These are phyloP conservation scores for Orbilia javanica DNA, from an alignment of 2,329 filamentous ascomycete genomes.

Conservation along the genomic window DNA sequence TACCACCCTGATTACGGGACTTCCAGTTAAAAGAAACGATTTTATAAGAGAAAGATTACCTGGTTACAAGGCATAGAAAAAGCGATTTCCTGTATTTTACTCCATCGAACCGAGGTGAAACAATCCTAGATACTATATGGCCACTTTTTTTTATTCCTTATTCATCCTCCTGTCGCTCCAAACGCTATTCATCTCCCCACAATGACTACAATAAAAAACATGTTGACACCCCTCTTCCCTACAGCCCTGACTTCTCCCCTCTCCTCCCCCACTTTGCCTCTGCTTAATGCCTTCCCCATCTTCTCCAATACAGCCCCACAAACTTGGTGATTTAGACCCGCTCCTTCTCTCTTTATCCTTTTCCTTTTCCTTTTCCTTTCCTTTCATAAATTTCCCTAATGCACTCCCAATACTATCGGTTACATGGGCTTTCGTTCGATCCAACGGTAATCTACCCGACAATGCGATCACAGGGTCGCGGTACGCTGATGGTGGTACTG, in stretches of 20 bases:
- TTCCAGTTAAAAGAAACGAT: too few species aligned
- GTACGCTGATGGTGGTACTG: not conserved
- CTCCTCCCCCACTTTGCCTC: too few species aligned
- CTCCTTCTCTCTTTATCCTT: not conserved
- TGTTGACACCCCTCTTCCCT: not conserved
- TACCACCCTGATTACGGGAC: too few species aligned
- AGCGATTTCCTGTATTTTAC: too few species aligned
- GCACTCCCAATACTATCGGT: not conserved
- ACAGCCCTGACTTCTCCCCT: not conserved
- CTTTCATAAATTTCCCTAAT: not conserved
- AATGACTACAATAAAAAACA: conserved; percentile 17
- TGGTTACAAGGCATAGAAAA: too few species aligned
- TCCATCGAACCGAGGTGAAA: too few species aligned
- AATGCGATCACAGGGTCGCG: not conserved
- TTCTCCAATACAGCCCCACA: conserved; percentile 1
- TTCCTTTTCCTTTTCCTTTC: not conserved
- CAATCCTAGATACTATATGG: too few species aligned
- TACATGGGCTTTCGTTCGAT: not conserved
- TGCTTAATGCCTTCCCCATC: too few species aligned
- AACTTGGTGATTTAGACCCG: not conserved
- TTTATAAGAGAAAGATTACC: too few species aligned
- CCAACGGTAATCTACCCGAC: not conserved
- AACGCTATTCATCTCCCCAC: conserved; percentile 25
- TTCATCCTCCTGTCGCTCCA: not conserved
- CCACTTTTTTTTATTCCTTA: too few species aligned